Base-by-base conservation (phyloP, 164 flowering plant species). In the Pachysandra terminalis region DNA sequence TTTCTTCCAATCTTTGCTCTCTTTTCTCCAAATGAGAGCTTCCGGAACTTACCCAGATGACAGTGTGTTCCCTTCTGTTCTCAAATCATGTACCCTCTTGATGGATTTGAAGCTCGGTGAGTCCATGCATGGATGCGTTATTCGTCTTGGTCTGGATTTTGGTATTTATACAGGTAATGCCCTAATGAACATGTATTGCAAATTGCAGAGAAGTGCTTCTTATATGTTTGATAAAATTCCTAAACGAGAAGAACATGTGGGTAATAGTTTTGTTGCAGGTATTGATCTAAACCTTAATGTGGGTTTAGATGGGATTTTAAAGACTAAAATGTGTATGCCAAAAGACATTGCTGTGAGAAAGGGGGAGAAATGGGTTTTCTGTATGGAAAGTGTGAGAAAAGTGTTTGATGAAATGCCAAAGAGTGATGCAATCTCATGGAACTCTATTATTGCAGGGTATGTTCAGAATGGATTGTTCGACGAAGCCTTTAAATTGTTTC, bases 381-480 rank as follows among this genome's bases (percentile, higher is more conserved):
- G 10, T 40, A 40, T 40, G 45, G 45, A 40, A 40, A n/a, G n/a
- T n/a, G n/a, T n/a, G n/a, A n/a, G n/a, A n/a, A n/a, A n/a, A n/a
- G n/a, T n/a, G n/a, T n/a, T 40, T 40, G 45, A 40, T 40, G 10
- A 10, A 40, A 40, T 40, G 45, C 45, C 45, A 40, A 40, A 40
- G 10, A 74, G 73, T 22, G 91, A 87, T 74, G 59, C 49, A 56
- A 79, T 85, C 56, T 82, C 80, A 8, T n/a, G n/a, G n/a, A n/a
- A n/a, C n/a, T n/a, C n/a, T n/a, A n/a, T n/a, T n/a, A n/a, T n/a
- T n/a, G n/a, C n/a, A n/a, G n/a, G n/a, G n/a, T n/a, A n/a, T n/a
- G n/a, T n/a, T n/a, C n/a, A n/a, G n/a, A n/a, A n/a, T 87, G 91
- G 89, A 87, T 24, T 60, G 21, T 87, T 78, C 67, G 82, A 87